These are phyloP conservation scores for Peniophora sp. DNA, from an alignment of 1,284 basidiomycete species.

Conservation along the genomic window DNA sequence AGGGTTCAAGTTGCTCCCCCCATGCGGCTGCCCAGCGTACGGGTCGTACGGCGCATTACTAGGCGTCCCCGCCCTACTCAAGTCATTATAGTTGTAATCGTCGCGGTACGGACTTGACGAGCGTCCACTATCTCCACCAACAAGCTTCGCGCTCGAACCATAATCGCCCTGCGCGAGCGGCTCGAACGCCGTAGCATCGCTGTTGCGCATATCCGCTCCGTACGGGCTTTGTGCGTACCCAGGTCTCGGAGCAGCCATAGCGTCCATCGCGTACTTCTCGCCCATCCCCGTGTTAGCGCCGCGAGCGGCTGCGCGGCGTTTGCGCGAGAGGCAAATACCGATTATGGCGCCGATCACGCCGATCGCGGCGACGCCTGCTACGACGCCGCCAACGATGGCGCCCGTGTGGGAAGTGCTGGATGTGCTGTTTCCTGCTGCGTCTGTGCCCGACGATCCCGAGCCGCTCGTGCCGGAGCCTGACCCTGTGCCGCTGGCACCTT, in stretches of 20 bases:
- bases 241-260: conserved; percentile 25
- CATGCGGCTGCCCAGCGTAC: neutral
- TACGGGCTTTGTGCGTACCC: conserved; percentile 15
- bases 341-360: conserved; percentile 20
- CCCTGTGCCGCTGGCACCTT: conserved; percentile 7
- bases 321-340: conserved; percentile 19
- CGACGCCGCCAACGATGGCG: conserved; percentile 16
- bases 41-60: neutral
- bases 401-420: conserved; percentile 13
- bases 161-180: conserved; percentile 28
- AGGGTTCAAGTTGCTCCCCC: neutral
- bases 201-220: conserved; percentile 20
- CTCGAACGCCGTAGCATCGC: conserved; percentile 52
- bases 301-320: conserved; percentile 19
- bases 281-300: neutral
- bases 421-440: neutral
- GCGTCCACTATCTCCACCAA: neutral
- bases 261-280: conserved; percentile 22
- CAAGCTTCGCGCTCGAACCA: neutral
- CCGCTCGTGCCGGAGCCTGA: conserved; percentile 1
- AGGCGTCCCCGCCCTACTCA: neutral
- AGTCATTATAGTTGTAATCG: neutral
- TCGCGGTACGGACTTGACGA: conserved; percentile 36
- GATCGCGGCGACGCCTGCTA: conserved; percentile 18
- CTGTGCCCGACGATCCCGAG: neutral